Base-by-base conservation (phyloP, 371 early-diverging fungal species). In the Syncephalastrum sp. region DNA sequence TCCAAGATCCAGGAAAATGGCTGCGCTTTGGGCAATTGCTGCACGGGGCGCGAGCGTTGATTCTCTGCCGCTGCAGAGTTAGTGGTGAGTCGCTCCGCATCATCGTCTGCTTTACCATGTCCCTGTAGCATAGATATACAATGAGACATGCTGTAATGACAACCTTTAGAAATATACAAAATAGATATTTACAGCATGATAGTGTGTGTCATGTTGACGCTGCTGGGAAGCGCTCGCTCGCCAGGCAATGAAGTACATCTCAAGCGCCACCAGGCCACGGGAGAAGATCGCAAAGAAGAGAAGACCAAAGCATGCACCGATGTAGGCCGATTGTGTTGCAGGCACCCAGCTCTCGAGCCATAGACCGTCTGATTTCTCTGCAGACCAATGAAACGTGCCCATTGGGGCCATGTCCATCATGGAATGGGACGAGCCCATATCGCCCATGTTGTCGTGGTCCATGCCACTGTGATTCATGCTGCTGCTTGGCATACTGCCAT, bases 281-380 rank as follows among this genome's bases (percentile, higher is more conserved):
- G 79, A 80, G 3, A 79, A 64, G 19, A 82, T 54, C 1, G 85
- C 59, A 16, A 82, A 67, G 8, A 84, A 43, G 41, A 84, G 73
- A 5, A 84, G 67, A 13, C 82, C 83, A 45, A 84, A 60, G 45
- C 81, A 77, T 5, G 83, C 77, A 23, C 85, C 85, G 46, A 82
- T 76, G 41, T 81, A 82, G 38, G 72, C 70, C n/a, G 75, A 60
- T 59, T 84, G 79, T 3, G 78, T 68, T n/a, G 56, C 43, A 21
- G 80, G 80, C 12, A 76, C 50, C 76, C 76, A 79, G 13, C 59
- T 50, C 25, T 64, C 55, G 13, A 79, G 59, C 68, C 70, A 76
- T 12, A 79, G 23, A 19, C 70, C 73, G 54, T 76, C 77, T 16
- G 46, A 25, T 5, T 71, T 71, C 33, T 56, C 24, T 10, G 61